Evolutionary conservation across 306 rosid species (phyloP).

Genomic region (Acacia confusa): DNA sequence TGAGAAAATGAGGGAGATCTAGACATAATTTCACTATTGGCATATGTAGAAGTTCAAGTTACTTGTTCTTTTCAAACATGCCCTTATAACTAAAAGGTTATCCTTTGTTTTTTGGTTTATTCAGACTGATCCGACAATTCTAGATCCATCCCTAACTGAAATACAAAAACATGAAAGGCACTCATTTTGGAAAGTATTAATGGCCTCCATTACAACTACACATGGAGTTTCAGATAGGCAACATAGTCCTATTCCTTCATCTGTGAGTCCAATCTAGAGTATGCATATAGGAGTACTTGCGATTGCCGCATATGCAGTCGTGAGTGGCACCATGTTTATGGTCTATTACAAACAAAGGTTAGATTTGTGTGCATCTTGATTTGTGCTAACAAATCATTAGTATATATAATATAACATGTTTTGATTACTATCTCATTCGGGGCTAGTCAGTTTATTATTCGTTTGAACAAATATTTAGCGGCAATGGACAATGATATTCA

Average conservation of each 20-base stretch:
- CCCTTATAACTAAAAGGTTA: not conserved
- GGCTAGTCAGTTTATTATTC: too few relatives aligned
- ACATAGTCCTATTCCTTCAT: too few relatives aligned
- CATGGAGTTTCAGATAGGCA: not conserved
- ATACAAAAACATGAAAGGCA: too few relatives aligned
- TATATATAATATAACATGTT: not conserved
- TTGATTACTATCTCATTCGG: constrained; percentile 20
- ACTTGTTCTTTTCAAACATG: constrained; percentile 25
- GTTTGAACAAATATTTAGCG: too few relatives aligned
- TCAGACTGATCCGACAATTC: constrained; percentile 46
- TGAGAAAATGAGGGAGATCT: too few relatives aligned
- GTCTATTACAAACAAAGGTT: constrained; percentile 88
- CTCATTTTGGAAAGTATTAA: not conserved
- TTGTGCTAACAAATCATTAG: not conserved
- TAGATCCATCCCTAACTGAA: constrained; percentile 43
- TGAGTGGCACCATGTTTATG: constrained; percentile 55
- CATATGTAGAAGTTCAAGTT: not conserved
- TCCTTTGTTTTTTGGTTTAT: not conserved
- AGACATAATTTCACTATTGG: not conserved
- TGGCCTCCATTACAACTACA: not conserved
- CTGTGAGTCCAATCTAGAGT: constrained; percentile 75
- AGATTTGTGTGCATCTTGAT: not conserved
- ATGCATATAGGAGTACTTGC: constrained; percentile 92
- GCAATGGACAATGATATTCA: too few relatives aligned
- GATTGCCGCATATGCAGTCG: constrained; percentile 75